Evolutionary conservation across 345 rosid species (phyloP).

Genomic region (Hirschfeldia incana): DNA sequence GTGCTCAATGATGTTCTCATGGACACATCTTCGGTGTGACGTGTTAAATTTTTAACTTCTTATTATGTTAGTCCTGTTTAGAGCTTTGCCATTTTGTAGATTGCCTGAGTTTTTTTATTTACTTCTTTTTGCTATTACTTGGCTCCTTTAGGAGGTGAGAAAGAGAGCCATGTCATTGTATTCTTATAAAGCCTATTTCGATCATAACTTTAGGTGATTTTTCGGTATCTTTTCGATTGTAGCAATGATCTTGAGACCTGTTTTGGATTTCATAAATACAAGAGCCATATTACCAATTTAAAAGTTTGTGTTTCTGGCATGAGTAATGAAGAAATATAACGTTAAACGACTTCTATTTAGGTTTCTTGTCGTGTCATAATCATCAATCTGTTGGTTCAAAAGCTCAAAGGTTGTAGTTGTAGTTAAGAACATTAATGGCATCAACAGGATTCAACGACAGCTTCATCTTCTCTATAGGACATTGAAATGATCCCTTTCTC

Average conservation of each 20-base stretch:
- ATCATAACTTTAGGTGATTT: slow-evolving; percentile 27
- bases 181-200: slow-evolving; percentile 27
- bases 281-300: background rate
- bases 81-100: slow-evolving; percentile 36
- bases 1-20: slow-evolving; percentile 86
- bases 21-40: slow-evolving; percentile 83
- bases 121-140: slow-evolving; percentile 22
- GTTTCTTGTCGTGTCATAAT: slow-evolving; percentile 20
- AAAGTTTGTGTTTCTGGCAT: background rate
- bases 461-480: slow-evolving; percentile 34
- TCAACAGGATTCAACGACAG: slow-evolving; percentile 28
- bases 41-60: slow-evolving; percentile 36
- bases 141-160: slow-evolving; percentile 30
- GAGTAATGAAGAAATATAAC: slow-evolving; percentile 1
- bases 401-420: slow-evolving; percentile 26
- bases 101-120: slow-evolving; percentile 34
- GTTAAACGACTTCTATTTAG: slow-evolving; percentile 1
- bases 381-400: slow-evolving; percentile 16
- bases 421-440: slow-evolving; percentile 30
- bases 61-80: background rate
- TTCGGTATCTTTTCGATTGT: slow-evolving; percentile 2
- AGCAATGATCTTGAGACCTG: slow-evolving; percentile 26
- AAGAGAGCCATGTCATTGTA: slow-evolving; percentile 37
- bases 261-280: slow-evolving; percentile 11
- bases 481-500: slow-evolving; percentile 27